These are phyloP conservation scores for Glaciozyma antarctica DNA, from an alignment of 768 basidiomycete genomes.

Conservation along the genomic window DNA sequence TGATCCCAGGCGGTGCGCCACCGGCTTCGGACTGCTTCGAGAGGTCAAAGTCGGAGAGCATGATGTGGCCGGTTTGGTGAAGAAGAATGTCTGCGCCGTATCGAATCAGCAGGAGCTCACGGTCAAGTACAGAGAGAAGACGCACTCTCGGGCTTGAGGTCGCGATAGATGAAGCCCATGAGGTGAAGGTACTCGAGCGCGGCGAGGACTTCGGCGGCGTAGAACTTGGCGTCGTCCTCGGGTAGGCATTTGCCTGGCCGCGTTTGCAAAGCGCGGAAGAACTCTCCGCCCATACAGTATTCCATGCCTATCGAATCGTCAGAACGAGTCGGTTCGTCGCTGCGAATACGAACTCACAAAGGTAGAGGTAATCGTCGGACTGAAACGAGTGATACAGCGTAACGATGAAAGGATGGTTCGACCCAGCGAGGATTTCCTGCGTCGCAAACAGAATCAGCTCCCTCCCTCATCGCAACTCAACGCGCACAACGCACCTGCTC, in stretches of 20 bases:
- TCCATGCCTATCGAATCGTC: slow-evolving; percentile 51
- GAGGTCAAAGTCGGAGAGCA: slow-evolving; percentile 98
- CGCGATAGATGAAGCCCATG: slow-evolving; percentile 98
- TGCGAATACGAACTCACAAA: slow-evolving; percentile 47
- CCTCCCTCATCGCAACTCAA: too few relatives aligned
- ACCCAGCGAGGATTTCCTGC: slow-evolving; percentile 85
- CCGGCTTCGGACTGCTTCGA: slow-evolving; percentile 87
- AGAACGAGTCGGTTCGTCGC: neutral
- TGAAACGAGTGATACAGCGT: slow-evolving; percentile 99
- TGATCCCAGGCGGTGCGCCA: slow-evolving; percentile 76
- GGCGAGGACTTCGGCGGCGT: slow-evolving; percentile 95
- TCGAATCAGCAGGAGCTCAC: neutral
- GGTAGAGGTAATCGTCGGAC: slow-evolving; percentile 93
- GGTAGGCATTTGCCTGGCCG: slow-evolving; percentile 92
- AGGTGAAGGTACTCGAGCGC: slow-evolving; percentile 97
- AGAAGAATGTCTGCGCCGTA: slow-evolving; percentile 74
- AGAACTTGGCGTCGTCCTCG: slow-evolving; percentile 92
- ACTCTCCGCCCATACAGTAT: slow-evolving; percentile 98
- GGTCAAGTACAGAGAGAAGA: slow-evolving; percentile 2
- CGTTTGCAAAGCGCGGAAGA: slow-evolving; percentile 93
- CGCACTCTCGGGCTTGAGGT: slow-evolving; percentile 98
- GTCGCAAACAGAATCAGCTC: neutral
- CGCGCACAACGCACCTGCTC: slow-evolving; percentile 53
- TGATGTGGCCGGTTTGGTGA: slow-evolving; percentile 96
- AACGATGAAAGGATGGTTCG: slow-evolving; percentile 99